A percentile compares a stretch with the other conserved stretches of the same genome.
phyloP scores from a whole-genome alignment of 306 rosid genomes.

The Pachyrhizus erosus region DNA sequence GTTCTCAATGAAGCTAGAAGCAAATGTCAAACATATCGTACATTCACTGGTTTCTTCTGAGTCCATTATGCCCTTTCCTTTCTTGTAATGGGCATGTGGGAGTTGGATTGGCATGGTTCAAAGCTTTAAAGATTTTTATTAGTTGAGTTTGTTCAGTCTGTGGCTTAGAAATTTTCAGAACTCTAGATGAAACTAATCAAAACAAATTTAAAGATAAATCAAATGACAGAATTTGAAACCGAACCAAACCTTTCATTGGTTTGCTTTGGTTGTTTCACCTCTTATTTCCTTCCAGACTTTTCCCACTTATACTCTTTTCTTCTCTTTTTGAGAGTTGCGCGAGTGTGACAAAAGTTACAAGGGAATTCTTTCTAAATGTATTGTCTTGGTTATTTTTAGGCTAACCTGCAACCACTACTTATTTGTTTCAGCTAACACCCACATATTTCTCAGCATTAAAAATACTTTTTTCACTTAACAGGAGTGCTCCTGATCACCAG shows the following conservation, averaged over 20 bases:
- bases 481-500: conserved; percentile 51
- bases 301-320: not conserved
- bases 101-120: conserved; percentile 15
- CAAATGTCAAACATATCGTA: not conserved
- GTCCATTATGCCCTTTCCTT: conserved; percentile 17
- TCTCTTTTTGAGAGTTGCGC: not conserved
- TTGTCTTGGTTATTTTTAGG: conserved; percentile 30
- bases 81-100: conserved; percentile 9
- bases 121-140: not conserved
- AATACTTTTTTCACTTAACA: conserved; percentile 46
- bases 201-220: conserved; percentile 29
- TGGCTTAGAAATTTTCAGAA: conserved; percentile 5
- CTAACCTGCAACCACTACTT: conserved; percentile 4
- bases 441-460: conserved; percentile 25
- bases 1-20: conserved; percentile 33
- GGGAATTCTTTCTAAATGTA: not conserved
- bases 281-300: conserved; percentile 6
- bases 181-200: conserved; percentile 9
- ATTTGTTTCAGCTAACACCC: conserved; percentile 26
- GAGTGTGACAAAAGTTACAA: not conserved
- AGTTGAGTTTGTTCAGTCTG: conserved; percentile 17
- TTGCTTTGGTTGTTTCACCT: conserved; percentile 20
- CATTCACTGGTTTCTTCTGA: conserved; percentile 38
- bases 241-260: conserved; percentile 18
- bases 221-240: not conserved